A percentile compares a stretch with the other conserved stretches of the same genome.
These are phyloP conservation scores for Acer negundo DNA, from an alignment of 345 rosid species.

Conservation along the genomic window DNA sequence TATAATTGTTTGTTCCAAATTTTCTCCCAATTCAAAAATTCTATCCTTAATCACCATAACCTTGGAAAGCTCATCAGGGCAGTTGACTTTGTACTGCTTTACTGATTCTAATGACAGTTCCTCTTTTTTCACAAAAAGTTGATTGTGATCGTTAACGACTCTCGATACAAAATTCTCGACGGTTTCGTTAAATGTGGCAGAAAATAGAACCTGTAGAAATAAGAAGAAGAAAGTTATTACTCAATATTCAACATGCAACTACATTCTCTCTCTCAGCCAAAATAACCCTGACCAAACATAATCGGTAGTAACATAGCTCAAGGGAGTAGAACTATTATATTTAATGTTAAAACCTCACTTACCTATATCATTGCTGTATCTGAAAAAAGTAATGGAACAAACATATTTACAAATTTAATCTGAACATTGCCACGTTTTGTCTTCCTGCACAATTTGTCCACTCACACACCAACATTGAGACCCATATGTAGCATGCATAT, in stretches of 20 bases:
- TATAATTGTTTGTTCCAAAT: constrained; percentile 36
- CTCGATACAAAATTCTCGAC: constrained; percentile 78
- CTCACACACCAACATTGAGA: too few relatives aligned
- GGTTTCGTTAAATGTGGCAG: constrained; percentile 81
- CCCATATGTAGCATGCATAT: too few relatives aligned
- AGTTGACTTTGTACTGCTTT: constrained; percentile 82
- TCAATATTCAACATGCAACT: background rate
- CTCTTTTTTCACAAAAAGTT: constrained; percentile 83
- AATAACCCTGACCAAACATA: constrained; percentile 37
- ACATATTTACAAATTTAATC: too few relatives aligned
- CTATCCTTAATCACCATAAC: too few relatives aligned
- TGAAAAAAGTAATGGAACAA: too few relatives aligned
- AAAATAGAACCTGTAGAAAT: constrained; percentile 43
- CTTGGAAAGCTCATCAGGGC: constrained; percentile 39
- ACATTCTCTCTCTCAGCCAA: background rate
- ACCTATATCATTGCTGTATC: too few relatives aligned
- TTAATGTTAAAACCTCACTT: too few relatives aligned
- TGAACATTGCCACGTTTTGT: too few relatives aligned
- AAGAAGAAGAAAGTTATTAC: background rate
- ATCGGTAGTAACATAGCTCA: too few relatives aligned
- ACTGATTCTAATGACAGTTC: constrained; percentile 76
- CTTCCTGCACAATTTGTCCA: too few relatives aligned
- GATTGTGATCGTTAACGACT: constrained; percentile 64
- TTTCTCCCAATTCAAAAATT: too few relatives aligned
- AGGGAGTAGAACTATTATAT: too few relatives aligned